Evolutionary conservation across 202 grass and related monocot species (phyloP).

Genomic region (Brachypodium distachyon): DNA sequence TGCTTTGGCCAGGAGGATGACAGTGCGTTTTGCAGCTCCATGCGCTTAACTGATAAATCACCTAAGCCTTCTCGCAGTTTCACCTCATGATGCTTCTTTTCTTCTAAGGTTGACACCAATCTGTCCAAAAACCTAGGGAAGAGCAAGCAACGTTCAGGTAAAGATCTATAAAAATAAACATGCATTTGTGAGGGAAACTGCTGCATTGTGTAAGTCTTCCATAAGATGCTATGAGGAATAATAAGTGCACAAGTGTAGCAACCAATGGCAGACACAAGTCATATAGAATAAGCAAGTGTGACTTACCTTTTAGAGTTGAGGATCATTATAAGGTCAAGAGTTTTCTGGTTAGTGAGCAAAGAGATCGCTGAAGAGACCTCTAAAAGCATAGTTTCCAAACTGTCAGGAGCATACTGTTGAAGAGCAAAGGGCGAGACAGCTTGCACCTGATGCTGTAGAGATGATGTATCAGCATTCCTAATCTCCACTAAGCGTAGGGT

Average conservation of each 20-base stretch:
- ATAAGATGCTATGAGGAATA: neutral
- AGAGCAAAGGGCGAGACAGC: conserved; percentile 87
- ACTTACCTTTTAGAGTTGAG: conserved; percentile 88
- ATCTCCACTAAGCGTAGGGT: conserved; percentile 62
- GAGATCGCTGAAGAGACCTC: conserved; percentile 68
- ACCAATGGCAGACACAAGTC: neutral
- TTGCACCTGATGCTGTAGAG: conserved; percentile 95
- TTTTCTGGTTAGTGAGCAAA: conserved; percentile 85
- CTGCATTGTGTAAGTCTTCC: neutral
- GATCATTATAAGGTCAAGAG: conserved; percentile 94
- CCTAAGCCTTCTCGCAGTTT: conserved; percentile 73
- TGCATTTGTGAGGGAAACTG: neutral
- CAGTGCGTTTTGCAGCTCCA: conserved; percentile 88
- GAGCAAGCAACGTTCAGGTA: conserved; percentile 6
- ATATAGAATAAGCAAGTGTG: neutral
- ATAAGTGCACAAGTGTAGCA: neutral
- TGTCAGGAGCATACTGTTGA: conserved; percentile 77
- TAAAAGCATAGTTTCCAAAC: conserved; percentile 54
- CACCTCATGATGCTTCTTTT: conserved; percentile 91
- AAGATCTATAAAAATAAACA: neutral
- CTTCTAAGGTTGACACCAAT: conserved; percentile 70
- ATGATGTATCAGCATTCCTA: conserved; percentile 68
- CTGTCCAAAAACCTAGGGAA: conserved; percentile 76
- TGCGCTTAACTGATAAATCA: conserved; percentile 73
- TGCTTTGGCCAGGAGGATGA: conserved; percentile 96